Evolutionary conservation across 768 basidiomycete genomes (phyloP), one percentile per base, ranked within the genome.

Genomic region (Pleurotus platypus): DNA sequence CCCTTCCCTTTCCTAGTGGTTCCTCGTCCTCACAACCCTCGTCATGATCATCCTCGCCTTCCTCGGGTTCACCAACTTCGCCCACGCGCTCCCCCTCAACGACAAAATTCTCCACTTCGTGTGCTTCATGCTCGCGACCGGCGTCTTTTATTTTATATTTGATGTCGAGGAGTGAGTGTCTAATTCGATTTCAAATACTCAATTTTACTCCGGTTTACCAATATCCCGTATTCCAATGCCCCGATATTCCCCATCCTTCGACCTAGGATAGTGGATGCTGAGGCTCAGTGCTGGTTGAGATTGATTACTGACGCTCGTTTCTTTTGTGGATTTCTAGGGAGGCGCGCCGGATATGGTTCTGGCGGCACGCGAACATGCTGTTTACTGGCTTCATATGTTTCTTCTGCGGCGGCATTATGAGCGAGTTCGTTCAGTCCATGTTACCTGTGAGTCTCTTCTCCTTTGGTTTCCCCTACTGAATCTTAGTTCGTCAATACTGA

Each of bases 61-160:
- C 55, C 73, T 94, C 16, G 90, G 92, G 11, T 84, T 94, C 69
- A 89, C 92, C 42, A 82, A 89, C 70, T 75, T 87, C 62, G 75
- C 84, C 15, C 75, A 76, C 58, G 70, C 81, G 9, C 66, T 92
- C 20, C 89, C 89, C 1, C 65, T 92, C 15, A 90, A 90, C 65
- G 87, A 88, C 79, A 92, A 92, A 70, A 66, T 92, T 13, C 71
- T 92, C 24, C 92, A 89, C 64, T 90, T 94, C 65, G 62, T 89
- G 9, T 92, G 89, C 68, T 87, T 94, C 57, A 76, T 76, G 55
- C 60, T 89, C 22, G 89, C 90, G 1, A 94, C 90, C 0, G 85
- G 72, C 2, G 82, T 92, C 5, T 93, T 93, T 69, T 94, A 92
- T 70, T 93, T 92, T 65, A 90, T 93, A 47, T 79, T 91, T 35